Evolutionary conservation across 2,329 filamentous ascomycete species (phyloP).

Genomic region (Ilyonectria robusta): DNA sequence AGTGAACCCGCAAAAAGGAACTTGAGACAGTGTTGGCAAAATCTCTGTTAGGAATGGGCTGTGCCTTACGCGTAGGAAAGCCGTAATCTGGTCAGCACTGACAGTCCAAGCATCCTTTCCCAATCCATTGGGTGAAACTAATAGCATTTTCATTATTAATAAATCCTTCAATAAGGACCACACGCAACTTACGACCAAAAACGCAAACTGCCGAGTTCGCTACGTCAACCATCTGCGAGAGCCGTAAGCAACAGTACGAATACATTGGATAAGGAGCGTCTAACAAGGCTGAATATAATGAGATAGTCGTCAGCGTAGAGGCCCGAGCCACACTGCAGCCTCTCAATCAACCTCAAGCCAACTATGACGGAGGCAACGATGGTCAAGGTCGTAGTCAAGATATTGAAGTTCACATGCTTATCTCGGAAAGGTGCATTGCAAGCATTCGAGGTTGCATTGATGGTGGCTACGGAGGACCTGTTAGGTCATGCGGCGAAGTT

Average conservation of each 20-base stretch:
- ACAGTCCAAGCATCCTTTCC: constrained; percentile 18
- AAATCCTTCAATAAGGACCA: background rate
- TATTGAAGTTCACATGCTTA: constrained; percentile 2
- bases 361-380: constrained; percentile 7
- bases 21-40: background rate
- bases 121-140: constrained; percentile 14
- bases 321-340: constrained; percentile 6
- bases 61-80: constrained; percentile 8
- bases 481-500: constrained; percentile 1
- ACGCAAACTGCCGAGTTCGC: background rate
- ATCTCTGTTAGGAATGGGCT: constrained; percentile 1
- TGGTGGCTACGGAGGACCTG: background rate
- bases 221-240: constrained; percentile 3
- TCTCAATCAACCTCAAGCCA: constrained; percentile 10
- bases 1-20: constrained; percentile 4
- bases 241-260: background rate
- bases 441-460: constrained; percentile 9
- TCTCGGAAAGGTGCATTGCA: constrained; percentile 14
- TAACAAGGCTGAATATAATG: constrained; percentile 10
- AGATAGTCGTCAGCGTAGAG: constrained; percentile 14
- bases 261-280: background rate
- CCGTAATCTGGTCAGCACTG: background rate
- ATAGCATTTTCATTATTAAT: background rate
- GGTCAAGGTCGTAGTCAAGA: constrained; percentile 1
- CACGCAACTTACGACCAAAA: constrained; percentile 4